Base-by-base conservation (phyloP, 2,329 filamentous ascomycete genomes). In the Colletotrichum eleusines region DNA sequence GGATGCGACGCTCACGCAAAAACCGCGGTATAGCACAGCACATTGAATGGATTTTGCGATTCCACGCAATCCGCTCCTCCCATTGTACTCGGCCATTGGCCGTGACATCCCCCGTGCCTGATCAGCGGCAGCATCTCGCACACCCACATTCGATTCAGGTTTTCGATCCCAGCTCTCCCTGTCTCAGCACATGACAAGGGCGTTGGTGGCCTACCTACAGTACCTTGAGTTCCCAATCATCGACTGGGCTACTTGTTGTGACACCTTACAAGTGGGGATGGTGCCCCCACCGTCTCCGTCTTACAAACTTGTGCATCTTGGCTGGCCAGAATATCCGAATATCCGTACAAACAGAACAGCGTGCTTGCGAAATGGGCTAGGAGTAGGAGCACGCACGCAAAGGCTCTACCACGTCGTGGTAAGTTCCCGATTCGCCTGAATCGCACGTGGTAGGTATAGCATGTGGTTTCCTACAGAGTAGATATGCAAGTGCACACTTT, bases 111-210 rank as follows among this genome's bases (percentile, higher is more conserved):
- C 53, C 68, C 46, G 64, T 71, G 63, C 69, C 64, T 71, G 69
- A 69, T 69, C 53, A 50, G 58, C 53, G 48, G 58, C 46, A 71
- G 64, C 64, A 18, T 14, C 38, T 58, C 46, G 59, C 68, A 60
- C 48, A 28, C 28, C 53, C 38, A 35, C 44, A 58, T 63, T 63
- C 68, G n/a, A 71, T 58, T 63, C 69, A 71, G 35, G 57, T 46
- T 64, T 4, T 67, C 20, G 20, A 9, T 2, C 3, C 63, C 50
- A 53, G 63, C 42, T 38, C 59, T 44, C 61, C 55, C 40, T 70
- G 69, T 72, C 69, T 72, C 66, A 70, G 54, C 66, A 57, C 66
- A 60, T 61, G 66, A 70, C 69, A 54, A n/a, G 60, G 46, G 66
- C 69, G 48, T n/a, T n/a, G 35, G 44, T 68, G 64, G 51, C 63